phyloP scores from a whole-genome alignment of 306 rosid species.

The Pyrus communis region DNA sequence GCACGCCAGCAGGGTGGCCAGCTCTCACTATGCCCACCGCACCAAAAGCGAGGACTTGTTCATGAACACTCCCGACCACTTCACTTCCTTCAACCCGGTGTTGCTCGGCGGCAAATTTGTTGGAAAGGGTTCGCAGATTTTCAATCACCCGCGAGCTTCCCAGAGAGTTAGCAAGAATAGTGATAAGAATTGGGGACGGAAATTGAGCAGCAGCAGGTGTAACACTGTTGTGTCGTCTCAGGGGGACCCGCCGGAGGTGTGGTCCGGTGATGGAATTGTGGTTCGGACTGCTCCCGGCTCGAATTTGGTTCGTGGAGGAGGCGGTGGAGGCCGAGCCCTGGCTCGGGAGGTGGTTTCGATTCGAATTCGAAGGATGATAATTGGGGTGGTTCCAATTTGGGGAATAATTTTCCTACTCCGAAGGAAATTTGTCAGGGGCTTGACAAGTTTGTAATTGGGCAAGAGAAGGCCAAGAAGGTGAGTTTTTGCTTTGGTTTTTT shows the following conservation, averaged over 20 bases:
- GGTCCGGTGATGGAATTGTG: slow-evolving; percentile 90
- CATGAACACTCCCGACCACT: slow-evolving; percentile 47
- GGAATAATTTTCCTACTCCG: slow-evolving; percentile 78
- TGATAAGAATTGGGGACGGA: slow-evolving; percentile 22
- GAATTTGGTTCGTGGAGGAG: slow-evolving; percentile 42
- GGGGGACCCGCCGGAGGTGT: slow-evolving; percentile 88
- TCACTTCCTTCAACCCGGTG: slow-evolving; percentile 67
- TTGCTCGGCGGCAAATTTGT: slow-evolving; percentile 51
- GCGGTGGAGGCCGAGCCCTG: slow-evolving; percentile 40
- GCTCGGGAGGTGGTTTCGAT: slow-evolving; percentile 51
- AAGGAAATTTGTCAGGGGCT: slow-evolving; percentile 89
- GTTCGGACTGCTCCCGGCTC: slow-evolving; percentile 41
- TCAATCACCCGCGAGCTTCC: slow-evolving; percentile 10
- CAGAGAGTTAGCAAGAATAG: neutral
- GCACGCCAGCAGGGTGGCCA: slow-evolving; percentile 34
- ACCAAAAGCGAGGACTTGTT: slow-evolving; percentile 32
- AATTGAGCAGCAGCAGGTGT: slow-evolving; percentile 12
- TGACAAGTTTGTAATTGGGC: slow-evolving; percentile 94
- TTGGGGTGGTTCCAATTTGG: slow-evolving; percentile 90
- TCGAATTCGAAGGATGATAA: slow-evolving; percentile 52
- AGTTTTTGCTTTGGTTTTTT: neutral
- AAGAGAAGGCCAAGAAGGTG: slow-evolving; percentile 91
- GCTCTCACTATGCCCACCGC: slow-evolving; percentile 38
- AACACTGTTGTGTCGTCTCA: slow-evolving; percentile 25
- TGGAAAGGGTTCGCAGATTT: slow-evolving; percentile 20